Conservation (phyloP, 2,329 filamentous ascomycete genomes). For the Pestalotiopsis sp. region DNA sequence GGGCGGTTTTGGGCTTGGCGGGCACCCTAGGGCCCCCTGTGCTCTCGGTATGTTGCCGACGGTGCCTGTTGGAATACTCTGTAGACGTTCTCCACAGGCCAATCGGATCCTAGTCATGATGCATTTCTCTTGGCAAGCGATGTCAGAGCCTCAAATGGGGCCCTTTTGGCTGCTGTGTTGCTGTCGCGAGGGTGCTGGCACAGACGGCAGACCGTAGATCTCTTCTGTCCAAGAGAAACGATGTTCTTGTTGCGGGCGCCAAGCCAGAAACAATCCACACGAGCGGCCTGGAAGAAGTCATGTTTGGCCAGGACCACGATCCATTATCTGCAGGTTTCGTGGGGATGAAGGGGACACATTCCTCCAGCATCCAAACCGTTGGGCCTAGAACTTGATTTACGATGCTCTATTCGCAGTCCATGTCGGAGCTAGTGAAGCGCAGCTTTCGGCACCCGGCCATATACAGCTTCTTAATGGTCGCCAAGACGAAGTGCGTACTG, state of each 20-base stretch:
- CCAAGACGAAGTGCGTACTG: no score
- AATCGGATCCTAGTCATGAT: not conserved
- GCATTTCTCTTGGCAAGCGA: slow-evolving; percentile 4
- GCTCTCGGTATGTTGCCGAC: slow-evolving; percentile 9
- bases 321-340: not conserved
- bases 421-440: no score
- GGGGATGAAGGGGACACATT: not conserved
- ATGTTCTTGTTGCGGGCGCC: not conserved
- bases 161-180: not conserved
- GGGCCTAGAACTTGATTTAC: no score
- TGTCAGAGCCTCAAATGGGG: slow-evolving; percentile 8
- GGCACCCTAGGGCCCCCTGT: not conserved
- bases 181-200: not conserved
- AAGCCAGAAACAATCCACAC: not conserved
- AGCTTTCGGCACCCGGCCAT: no score
- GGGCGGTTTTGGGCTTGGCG: slow-evolving; percentile 2
- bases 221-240: not conserved
- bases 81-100: not conserved
- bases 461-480: no score
- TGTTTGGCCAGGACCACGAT: not conserved
- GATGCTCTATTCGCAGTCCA: no score
- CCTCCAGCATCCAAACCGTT: not conserved
- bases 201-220: not conserved
- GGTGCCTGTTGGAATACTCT: not conserved
- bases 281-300: not conserved